phyloP scores from a whole-genome alignment of 306 rosid species.

The Lithocarpus polystachyus region DNA sequence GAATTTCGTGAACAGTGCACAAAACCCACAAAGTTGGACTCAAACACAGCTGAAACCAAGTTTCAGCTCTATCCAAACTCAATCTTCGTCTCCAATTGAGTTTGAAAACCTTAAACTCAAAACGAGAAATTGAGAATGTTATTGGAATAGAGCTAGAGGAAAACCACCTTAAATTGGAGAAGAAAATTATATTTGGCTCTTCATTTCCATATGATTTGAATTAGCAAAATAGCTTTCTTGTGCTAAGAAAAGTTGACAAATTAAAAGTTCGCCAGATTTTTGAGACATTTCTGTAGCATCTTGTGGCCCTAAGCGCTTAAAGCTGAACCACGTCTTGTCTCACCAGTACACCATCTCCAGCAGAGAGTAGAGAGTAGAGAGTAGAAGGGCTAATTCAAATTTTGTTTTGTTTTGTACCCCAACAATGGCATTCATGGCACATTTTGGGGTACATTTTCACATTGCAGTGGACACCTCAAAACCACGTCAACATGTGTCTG shows the following conservation, averaged over 20 bases:
- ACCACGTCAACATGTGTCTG: neutral
- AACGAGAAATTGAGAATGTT: neutral
- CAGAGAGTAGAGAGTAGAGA: neutral
- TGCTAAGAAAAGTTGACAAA: neutral
- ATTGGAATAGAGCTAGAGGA: neutral
- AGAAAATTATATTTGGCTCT: too few relatives aligned
- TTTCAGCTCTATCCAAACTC: too few relatives aligned
- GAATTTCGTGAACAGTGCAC: too few relatives aligned
- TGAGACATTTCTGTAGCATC: conserved; percentile 15
- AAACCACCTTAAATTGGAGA: too few relatives aligned
- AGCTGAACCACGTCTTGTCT: conserved; percentile 13
- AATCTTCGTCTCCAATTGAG: too few relatives aligned
- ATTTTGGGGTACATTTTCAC: neutral
- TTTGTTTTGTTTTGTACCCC: conserved; percentile 13
- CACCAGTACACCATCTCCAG: conserved; percentile 18
- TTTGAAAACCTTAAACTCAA: neutral
- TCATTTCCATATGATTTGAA: neutral
- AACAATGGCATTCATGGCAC: neutral
- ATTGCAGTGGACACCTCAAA: neutral
- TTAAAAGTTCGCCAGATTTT: conserved; percentile 3
- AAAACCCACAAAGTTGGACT: too few relatives aligned
- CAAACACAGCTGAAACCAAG: too few relatives aligned
- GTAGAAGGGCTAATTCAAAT: conserved; percentile 11
- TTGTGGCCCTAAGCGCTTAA: conserved; percentile 16
- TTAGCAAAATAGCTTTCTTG: too few relatives aligned